Conservation (phyloP, 768 basidiomycete species). For the Pleurotus giganteus region DNA sequence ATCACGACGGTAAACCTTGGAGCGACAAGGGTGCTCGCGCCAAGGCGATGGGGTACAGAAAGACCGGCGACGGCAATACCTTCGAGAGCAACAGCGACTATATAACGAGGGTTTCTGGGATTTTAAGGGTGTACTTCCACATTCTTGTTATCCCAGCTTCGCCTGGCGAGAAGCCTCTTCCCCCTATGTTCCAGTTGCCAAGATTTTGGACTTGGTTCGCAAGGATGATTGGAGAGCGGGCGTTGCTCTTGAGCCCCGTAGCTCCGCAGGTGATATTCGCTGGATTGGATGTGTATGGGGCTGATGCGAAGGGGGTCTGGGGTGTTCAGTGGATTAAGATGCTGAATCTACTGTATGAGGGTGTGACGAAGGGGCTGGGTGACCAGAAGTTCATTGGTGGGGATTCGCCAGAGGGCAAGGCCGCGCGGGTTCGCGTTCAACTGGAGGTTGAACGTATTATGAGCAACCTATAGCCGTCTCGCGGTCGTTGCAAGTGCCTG, state of each 20-base stretch:
- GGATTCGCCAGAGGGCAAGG: slow-evolving; percentile 53
- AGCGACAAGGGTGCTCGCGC: slow-evolving; percentile 30
- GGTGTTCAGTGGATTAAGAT: slow-evolving; percentile 81
- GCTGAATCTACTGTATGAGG: slow-evolving; percentile 62
- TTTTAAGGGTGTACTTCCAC: slow-evolving; percentile 85
- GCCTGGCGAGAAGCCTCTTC: slow-evolving; percentile 34
- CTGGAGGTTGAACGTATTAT: slow-evolving; percentile 67
- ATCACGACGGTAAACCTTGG: slow-evolving; percentile 51
- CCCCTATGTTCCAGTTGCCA: slow-evolving; percentile 56
- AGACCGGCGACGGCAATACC: slow-evolving; percentile 28
- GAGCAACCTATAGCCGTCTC: slow-evolving; percentile 13
- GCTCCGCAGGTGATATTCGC: slow-evolving; percentile 68
- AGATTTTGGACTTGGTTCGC: slow-evolving; percentile 74
- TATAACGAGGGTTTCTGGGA: slow-evolving; percentile 65
- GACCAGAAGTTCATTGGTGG: slow-evolving; percentile 55
- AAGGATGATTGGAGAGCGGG: slow-evolving; percentile 51
- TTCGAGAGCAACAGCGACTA: slow-evolving; percentile 64
- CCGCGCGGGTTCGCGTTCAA: slow-evolving; percentile 62
- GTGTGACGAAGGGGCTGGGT: slow-evolving; percentile 54
- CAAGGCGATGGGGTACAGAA: slow-evolving; percentile 59
- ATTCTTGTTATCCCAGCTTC: slow-evolving; percentile 50
- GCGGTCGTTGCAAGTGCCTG: background rate
- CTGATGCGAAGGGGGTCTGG: slow-evolving; percentile 59
- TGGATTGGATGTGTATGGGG: slow-evolving; percentile 69
- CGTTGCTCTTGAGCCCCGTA: slow-evolving; percentile 53